Base-by-base conservation (phyloP, 805 yeast genomes). In the Helenozyma rhizophorensis region DNA sequence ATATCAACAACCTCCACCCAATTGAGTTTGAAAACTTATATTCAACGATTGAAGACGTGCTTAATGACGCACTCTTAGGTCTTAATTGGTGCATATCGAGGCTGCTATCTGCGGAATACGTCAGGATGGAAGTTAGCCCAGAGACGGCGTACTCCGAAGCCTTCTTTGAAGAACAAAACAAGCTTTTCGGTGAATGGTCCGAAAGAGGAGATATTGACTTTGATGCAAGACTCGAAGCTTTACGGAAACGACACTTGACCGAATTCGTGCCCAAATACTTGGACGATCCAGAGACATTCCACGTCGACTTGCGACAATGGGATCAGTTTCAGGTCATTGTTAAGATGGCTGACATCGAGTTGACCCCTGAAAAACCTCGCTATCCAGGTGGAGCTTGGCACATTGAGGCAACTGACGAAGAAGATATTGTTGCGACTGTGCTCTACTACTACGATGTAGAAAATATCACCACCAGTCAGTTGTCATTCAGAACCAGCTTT, bases 311-410 rank as follows among this genome's bases (percentile, higher is more conserved):
- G 11, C 18, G 21, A 9, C 8, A 10, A 13, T 50, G 50, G 25
- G 40, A 48, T 9, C 29, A 50, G n/a, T 36, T 62, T 24, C 60
- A 64, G 36, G 68, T 66, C 3, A 60, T 66, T 27, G 61, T 54
- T 9, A 66, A 66, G 36, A 23, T 66, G 40, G 68, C 70, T 13
- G 59, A 58, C 37, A 66, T 66, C 28, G 61, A 59, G 32, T 46
- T 66, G 31, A 61, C 67, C 1, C 70, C 72, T 0, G 67, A 64
- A 28, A 56, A 54, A 17, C 65, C 70, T 1, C 32, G 31, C 2
- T 66, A 65, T 31, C 33, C 42, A 2, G 72, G 72, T 3, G 70
- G 71, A 1, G 39, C 63, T 2, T 66, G 71, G 71, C 71, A 66
- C 34, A 56, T 65, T 2, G 70, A 66, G 43, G 72, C 71, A 1